Conservation (phyloP, 208 protist species). For the Leishmania aethiopica region DNA sequence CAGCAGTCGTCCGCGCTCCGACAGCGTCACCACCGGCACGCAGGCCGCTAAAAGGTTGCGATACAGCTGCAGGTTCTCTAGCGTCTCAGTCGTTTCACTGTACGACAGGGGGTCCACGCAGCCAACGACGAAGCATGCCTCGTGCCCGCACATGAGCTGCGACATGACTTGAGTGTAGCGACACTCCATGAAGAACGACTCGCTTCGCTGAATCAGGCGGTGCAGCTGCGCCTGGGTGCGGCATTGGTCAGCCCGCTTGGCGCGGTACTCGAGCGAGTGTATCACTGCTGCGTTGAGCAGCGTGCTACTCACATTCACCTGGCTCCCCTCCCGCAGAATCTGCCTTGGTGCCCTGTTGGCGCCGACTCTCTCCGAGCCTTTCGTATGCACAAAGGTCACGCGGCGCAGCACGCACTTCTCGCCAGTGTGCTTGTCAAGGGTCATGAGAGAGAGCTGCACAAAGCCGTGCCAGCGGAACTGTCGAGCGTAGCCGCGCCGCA, state of each 20-base stretch:
- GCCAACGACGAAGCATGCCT: slow-evolving; percentile 88
- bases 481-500: slow-evolving; percentile 54
- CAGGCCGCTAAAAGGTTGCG: slow-evolving; percentile 63
- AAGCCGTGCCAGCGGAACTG: slow-evolving; percentile 88
- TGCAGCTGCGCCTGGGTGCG: slow-evolving; percentile 57
- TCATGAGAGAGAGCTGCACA: slow-evolving; percentile 78
- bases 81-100: slow-evolving; percentile 75
- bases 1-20: slow-evolving; percentile 76
- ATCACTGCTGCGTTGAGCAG: slow-evolving; percentile 82
- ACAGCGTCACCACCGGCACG: slow-evolving; percentile 62
- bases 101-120: slow-evolving; percentile 79
- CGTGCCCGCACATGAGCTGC: slow-evolving; percentile 82
- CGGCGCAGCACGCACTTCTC: slow-evolving; percentile 65
- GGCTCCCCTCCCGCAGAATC: slow-evolving; percentile 50
- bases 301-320: slow-evolving; percentile 87
- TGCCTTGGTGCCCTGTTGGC: slow-evolving; percentile 59
- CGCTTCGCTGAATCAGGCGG: slow-evolving; percentile 75
- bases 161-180: slow-evolving; percentile 91
- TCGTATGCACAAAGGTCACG: slow-evolving; percentile 91
- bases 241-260: slow-evolving; percentile 39
- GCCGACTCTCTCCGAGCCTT: slow-evolving; percentile 83
- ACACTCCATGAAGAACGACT: slow-evolving; percentile 93
- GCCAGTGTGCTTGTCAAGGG: slow-evolving; percentile 56
- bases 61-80: slow-evolving; percentile 90
- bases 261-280: slow-evolving; percentile 84